A percentile compares a stretch with the other conserved stretches of the same genome.
These are phyloP conservation scores for Aspergillus fructus DNA, from an alignment of 2,329 filamentous ascomycete species.

Conservation along the genomic window DNA sequence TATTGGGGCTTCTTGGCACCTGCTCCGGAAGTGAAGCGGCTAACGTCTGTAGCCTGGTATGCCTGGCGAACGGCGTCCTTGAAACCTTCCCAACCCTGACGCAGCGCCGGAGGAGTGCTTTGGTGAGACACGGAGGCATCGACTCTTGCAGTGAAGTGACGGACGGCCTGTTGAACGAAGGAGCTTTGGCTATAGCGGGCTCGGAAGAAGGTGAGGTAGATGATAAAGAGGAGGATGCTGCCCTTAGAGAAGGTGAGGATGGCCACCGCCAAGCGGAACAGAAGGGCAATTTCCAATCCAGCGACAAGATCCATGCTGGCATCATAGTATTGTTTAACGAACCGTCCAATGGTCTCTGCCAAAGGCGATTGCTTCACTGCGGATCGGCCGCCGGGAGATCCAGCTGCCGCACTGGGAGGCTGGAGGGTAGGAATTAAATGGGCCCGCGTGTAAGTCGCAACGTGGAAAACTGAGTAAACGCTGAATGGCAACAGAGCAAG, in stretches of 20 bases:
- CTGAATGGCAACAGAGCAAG: slow-evolving; percentile 90
- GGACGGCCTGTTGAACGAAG: slow-evolving; percentile 84
- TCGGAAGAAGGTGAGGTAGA: slow-evolving; percentile 92
- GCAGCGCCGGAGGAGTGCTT: slow-evolving; percentile 75
- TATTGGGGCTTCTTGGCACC: slow-evolving; percentile 51
- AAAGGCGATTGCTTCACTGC: slow-evolving; percentile 58
- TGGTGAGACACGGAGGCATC: slow-evolving; percentile 83
- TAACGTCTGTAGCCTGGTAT: slow-evolving; percentile 75
- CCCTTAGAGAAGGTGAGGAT: slow-evolving; percentile 85
- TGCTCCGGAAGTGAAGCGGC: slow-evolving; percentile 64
- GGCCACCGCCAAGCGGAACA: slow-evolving; percentile 76
- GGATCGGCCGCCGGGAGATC: slow-evolving; percentile 54
- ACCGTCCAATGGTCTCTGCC: slow-evolving; percentile 81
- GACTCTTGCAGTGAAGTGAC: slow-evolving; percentile 68
- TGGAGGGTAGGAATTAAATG: slow-evolving; percentile 87
- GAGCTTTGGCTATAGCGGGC: slow-evolving; percentile 85
- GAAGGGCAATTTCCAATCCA: slow-evolving; percentile 80
- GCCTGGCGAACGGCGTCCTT: slow-evolving; percentile 74
- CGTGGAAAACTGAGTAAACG: slow-evolving; percentile 98
- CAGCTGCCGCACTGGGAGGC: slow-evolving; percentile 58
- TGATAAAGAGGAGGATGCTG: slow-evolving; percentile 79
- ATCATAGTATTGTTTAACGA: slow-evolving; percentile 98
- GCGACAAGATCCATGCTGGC: slow-evolving; percentile 91
- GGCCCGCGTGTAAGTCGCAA: slow-evolving; percentile 91
- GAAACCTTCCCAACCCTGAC: slow-evolving; percentile 75